These are phyloP conservation scores for Cutaneotrichosporon sp. DNA, from an alignment of 1,284 basidiomycete genomes.

Conservation along the genomic window DNA sequence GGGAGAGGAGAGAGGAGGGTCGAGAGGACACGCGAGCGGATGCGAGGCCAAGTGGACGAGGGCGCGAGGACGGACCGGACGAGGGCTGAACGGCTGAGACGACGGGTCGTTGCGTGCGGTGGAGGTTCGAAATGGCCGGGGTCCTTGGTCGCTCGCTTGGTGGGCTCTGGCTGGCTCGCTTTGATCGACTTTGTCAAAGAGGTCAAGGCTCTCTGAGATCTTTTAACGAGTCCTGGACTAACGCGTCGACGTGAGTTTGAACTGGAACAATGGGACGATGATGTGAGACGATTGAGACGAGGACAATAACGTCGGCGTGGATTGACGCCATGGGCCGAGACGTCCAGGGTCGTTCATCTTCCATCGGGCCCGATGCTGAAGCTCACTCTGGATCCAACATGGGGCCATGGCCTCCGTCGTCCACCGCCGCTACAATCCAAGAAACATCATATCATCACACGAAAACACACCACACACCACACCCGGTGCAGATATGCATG, in stretches of 20 bases:
- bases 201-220: too few relatives aligned
- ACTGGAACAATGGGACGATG: background rate
- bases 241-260: background rate
- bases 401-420: too few relatives aligned
- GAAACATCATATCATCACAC: background rate
- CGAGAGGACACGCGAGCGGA: background rate
- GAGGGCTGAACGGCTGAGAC: too few relatives aligned
- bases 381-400: background rate
- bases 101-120: background rate
- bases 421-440: background rate
- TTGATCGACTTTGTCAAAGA: too few relatives aligned
- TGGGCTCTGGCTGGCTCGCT: too few relatives aligned
- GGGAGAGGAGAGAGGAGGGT: background rate
- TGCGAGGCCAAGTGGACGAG: too few relatives aligned
- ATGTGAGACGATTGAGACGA: background rate
- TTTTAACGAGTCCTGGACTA: background rate
- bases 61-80: too few relatives aligned
- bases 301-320: slow-evolving; percentile 1
- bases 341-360: background rate
- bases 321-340: background rate
- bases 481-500: slow-evolving; percentile 25
- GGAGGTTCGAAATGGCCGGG: background rate
- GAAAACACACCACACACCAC: background rate
- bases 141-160: background rate
- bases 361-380: background rate